phyloP scores from a whole-genome alignment of 2,329 filamentous ascomycete species.

The Albifimbria verrucaria region DNA sequence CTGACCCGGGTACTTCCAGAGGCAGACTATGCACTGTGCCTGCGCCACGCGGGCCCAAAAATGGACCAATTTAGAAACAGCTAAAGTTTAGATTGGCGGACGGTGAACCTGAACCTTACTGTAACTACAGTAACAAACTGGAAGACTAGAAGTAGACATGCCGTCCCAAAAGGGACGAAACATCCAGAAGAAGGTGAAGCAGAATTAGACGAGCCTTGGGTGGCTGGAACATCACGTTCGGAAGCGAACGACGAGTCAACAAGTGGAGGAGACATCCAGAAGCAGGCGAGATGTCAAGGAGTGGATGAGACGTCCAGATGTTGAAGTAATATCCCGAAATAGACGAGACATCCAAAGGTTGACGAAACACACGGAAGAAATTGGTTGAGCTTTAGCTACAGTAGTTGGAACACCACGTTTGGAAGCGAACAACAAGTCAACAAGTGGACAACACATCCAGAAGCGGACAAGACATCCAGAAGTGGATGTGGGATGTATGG shows the following conservation, averaged over 20 bases:
- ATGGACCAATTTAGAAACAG: no score
- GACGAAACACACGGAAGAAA: background rate
- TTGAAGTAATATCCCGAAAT: background rate
- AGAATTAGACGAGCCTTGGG: background rate
- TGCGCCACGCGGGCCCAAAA: no score
- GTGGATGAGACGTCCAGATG: background rate
- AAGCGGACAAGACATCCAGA: background rate
- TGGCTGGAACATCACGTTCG: background rate
- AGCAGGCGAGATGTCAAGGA: background rate
- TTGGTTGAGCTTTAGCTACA: background rate
- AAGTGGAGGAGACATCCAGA: background rate
- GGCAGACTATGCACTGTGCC: no score
- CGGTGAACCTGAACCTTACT: no score
- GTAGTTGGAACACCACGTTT: background rate
- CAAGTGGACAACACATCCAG: no score
- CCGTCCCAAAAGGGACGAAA: background rate
- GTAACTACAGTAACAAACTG: no score
- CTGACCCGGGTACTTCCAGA: no score
- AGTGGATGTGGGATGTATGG: background rate
- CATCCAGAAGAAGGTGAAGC: background rate
- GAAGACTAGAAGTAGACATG: background rate
- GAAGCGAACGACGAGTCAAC: background rate
- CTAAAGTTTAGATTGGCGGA: no score
- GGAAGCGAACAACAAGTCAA: background rate
- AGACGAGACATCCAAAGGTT: background rate